Conservation (phyloP, 495 filamentous ascomycete genomes). For the Parmelia sp. region DNA sequence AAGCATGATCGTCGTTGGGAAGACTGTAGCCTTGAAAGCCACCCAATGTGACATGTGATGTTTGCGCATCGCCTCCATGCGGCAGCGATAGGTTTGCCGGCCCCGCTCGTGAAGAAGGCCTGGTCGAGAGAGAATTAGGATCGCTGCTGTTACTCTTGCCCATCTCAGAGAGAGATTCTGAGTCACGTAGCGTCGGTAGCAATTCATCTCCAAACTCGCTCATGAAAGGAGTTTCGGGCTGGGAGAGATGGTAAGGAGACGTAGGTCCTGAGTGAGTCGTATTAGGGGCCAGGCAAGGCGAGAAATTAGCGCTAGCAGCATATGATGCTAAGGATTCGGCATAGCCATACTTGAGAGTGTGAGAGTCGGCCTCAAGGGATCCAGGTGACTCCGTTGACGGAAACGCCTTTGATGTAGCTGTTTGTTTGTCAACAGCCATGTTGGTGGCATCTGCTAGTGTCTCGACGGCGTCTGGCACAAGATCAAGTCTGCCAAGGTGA, state of each 20-base stretch:
- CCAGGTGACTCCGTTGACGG: neutral
- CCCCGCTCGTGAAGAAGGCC: neutral
- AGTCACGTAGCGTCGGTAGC: conserved; percentile 8
- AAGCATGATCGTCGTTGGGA: conserved; percentile 21
- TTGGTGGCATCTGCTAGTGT: neutral
- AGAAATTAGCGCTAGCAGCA: conserved; percentile 19
- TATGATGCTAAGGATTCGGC: conserved; percentile 17
- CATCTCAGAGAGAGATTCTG: conserved; percentile 8
- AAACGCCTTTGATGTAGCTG: neutral
- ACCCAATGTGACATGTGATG: neutral
- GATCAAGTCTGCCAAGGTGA: neutral
- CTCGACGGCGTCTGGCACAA: neutral
- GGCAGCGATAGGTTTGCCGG: neutral
- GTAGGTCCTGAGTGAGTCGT: conserved; percentile 17
- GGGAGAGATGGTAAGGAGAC: conserved; percentile 25
- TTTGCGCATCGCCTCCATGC: conserved; percentile 1
- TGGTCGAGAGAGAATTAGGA: conserved; percentile 1
- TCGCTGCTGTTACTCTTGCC: conserved; percentile 1
- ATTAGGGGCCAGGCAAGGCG: conserved; percentile 18
- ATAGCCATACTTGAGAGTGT: conserved; percentile 9
- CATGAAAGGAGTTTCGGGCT: conserved; percentile 23
- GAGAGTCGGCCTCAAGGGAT: conserved; percentile 4
- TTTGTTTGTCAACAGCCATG: neutral
- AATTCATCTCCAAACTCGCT: conserved; percentile 22
- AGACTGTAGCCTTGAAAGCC: conserved; percentile 27